Base-by-base conservation (phyloP, 2,329 filamentous ascomycete species). In the Fusarium bulbicola region DNA sequence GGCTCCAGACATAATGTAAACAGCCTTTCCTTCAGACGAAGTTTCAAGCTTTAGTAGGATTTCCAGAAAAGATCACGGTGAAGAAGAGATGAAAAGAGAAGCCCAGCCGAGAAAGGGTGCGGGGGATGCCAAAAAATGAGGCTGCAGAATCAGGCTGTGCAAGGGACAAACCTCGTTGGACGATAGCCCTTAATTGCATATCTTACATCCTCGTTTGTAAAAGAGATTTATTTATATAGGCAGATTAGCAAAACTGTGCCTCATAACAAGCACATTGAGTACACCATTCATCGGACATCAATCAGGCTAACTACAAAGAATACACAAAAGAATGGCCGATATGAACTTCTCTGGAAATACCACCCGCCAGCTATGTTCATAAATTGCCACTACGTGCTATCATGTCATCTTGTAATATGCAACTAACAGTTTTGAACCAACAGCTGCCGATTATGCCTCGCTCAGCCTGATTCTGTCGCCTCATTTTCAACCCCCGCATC, bases 171-270 rank as follows among this genome's bases (percentile, higher is more conserved):
- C 4, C 1, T 53, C 6, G 26, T 54, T 39, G 9, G 20, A 6
- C 40, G 6, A 40, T 26, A 30, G 3, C n/a, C 15, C 8, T 30
- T 30, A 54, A 28, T 54, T 54, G 13, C 36, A 54, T 54, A 32
- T 49, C 6, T 47, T 42, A 16, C 9, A 16, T 11, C 0, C 1
- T 42, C 6, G 6, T 7, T 1, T 3, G 0, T 3, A 7, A 6
- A 24, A 24, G 14, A 24, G 8, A 24, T 7, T 11, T 24, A 42
- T 16, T 11, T 16, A 2, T 7, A 14, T 11, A 42, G 2, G 6
- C 0, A 1, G 3, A n/a, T 1, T 7, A 16, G 3, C 3, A 16
- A 5, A 42, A 7, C 9, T 24, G 1, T 42, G 5, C 21, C 21
- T 15, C 1, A 8, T 9, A 10, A 21, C 6, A 39, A 21, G 11